A percentile compares a stretch with the other conserved stretches of the same genome.
Conservation (phyloP, 225 moss, liverwort and hornwort genomes). For the Marchantia polymorpha region DNA sequence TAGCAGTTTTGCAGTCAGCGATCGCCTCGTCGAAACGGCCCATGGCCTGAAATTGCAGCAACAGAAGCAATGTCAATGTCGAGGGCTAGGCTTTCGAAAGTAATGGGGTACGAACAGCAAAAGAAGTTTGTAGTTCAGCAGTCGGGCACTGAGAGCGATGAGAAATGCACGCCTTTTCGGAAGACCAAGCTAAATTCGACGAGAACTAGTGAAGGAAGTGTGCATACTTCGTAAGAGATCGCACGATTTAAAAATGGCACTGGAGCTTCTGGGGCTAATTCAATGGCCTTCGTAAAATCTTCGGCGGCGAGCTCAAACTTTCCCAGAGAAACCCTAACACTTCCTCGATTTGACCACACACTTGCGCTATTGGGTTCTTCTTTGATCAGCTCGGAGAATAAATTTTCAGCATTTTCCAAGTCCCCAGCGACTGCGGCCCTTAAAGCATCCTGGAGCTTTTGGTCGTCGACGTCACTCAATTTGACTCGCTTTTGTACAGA, state of each 20-base stretch:
- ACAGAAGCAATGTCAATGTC: too few relatives aligned
- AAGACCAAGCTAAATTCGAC: not conserved
- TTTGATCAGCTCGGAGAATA: constrained; percentile 71
- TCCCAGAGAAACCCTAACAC: constrained; percentile 76
- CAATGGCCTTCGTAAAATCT: constrained; percentile 84
- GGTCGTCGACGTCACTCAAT: constrained; percentile 76
- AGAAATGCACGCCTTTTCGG: not conserved
- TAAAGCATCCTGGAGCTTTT: constrained; percentile 77
- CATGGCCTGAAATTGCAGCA: constrained; percentile 50
- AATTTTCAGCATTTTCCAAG: constrained; percentile 66
- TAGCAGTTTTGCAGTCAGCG: constrained; percentile 80
- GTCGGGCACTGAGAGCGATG: not conserved
- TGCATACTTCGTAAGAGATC: constrained; percentile 75
- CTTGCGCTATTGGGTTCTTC: constrained; percentile 84
- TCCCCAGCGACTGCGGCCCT: constrained; percentile 88
- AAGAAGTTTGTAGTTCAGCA: not conserved
- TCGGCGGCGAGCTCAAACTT: constrained; percentile 71
- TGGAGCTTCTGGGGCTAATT: constrained; percentile 79
- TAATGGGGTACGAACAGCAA: not conserved
- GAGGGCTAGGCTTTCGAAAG: too few relatives aligned
- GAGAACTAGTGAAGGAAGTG: not conserved
- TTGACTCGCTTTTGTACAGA: constrained; percentile 53
- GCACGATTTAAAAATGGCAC: constrained; percentile 95
- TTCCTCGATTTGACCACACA: constrained; percentile 91
- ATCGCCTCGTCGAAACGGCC: constrained; percentile 89